Evolutionary conservation across 2,329 filamentous ascomycete genomes (phyloP), one percentile per base, ranked within the genome.

Genomic region (Xylaria multiplex): DNA sequence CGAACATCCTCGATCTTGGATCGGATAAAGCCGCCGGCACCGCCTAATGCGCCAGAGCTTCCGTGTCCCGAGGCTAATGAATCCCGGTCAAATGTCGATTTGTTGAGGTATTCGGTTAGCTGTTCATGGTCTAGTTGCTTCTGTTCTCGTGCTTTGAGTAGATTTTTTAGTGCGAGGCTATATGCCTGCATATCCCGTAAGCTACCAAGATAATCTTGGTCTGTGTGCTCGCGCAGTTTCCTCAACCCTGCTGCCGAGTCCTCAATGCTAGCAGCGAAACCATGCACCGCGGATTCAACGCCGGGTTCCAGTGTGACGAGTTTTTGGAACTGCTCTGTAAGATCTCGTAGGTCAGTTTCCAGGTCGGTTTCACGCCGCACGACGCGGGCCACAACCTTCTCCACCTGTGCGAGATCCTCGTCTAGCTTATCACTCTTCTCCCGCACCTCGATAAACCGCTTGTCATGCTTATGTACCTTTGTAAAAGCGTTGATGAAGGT

Each of bases 41-140:
- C 93, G 6, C 90, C 89, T 70, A 92, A 83, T 55, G 88, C 87
- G 9, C 74, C 75, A 24, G 76, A 73, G 57, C 71, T 70, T 24
- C 76, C 77, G 62, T 77, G 88, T 11, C 89, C 88, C 0, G 88
- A 88, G 8, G 85, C 84, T 2, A 97, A 88, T 16, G 87, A 84
- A 79, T 99, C 96, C 54, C 94, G 91, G 79, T 99, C 96, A 3
- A 89, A 82, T 2, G 93, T 93, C 0, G 93, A 93, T 78, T 97
- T 97, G 81, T 92, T 92, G 60, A 97, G 91, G 79, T 98, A 98
- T 77, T 98, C 95, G 32, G 93, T 97, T 40, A 99, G 85, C 70
- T 93, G 94, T 81, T 99, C 96, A 75, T 95, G 97, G 81, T 99
- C 96, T 64, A 99, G 90, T 78, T 99, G 96, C 78, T 99, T 99